Conservation (phyloP, 1,284 basidiomycete genomes). For the Ustilago cynodontis region DNA sequence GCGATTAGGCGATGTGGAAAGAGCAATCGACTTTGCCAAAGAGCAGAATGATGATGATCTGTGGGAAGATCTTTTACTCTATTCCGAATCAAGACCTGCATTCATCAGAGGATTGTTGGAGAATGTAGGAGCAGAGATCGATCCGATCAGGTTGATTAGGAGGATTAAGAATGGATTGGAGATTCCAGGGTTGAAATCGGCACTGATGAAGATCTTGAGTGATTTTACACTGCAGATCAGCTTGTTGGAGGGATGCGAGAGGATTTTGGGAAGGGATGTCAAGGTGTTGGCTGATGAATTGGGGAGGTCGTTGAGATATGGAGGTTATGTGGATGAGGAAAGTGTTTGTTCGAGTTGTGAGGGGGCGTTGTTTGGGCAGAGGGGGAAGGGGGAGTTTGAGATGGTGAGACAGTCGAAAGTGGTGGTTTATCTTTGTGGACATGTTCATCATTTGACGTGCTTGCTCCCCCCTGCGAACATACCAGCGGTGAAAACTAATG, state of each 20-base stretch:
- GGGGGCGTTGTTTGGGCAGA: constrained; percentile 34
- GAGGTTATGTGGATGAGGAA: constrained; percentile 51
- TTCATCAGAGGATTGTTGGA: constrained; percentile 93
- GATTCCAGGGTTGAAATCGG: constrained; percentile 92
- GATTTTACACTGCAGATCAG: constrained; percentile 84
- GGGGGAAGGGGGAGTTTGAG: constrained; percentile 11
- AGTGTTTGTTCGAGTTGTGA: constrained; percentile 51
- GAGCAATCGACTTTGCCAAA: constrained; percentile 97
- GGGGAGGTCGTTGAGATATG: constrained; percentile 43
- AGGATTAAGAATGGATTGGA: constrained; percentile 95
- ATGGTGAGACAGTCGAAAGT: constrained; percentile 23
- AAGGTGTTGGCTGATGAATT: constrained; percentile 52
- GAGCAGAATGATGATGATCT: constrained; percentile 97
- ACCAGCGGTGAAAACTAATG: constrained; percentile 6
- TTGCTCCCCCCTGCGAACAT: constrained; percentile 34
- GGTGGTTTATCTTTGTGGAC: constrained; percentile 64
- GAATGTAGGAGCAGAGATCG: constrained; percentile 95
- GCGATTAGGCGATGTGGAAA: constrained; percentile 88
- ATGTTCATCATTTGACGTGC: constrained; percentile 61
- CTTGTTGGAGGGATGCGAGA: constrained; percentile 62
- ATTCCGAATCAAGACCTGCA: constrained; percentile 92
- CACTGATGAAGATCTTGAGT: constrained; percentile 94
- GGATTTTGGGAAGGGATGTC: constrained; percentile 59
- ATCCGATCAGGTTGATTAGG: constrained; percentile 91
- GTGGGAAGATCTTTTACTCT: constrained; percentile 94